phyloP scores from a whole-genome alignment of 495 filamentous ascomycete genomes.

The Achaetomiella virescens region DNA sequence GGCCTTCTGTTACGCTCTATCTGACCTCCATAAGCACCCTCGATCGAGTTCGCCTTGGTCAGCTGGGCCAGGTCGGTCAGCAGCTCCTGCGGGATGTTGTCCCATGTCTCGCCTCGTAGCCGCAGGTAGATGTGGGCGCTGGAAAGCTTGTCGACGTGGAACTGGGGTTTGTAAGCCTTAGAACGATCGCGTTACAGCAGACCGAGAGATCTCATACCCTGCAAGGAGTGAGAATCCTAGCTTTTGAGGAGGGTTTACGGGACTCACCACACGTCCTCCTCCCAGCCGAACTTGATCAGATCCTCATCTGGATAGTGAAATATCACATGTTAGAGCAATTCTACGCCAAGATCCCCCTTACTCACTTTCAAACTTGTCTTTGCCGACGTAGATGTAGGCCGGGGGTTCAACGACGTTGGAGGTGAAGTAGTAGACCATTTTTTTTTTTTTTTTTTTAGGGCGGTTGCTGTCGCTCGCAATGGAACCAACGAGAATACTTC shows the following conservation, averaged over 20 bases:
- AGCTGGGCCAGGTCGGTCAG: constrained; percentile 86
- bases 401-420: constrained; percentile 65
- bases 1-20: too few relatives aligned
- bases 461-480: background rate
- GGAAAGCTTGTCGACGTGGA: constrained; percentile 96
- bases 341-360: background rate
- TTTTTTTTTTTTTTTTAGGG: too few relatives aligned
- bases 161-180: constrained; percentile 45
- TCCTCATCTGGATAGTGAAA: constrained; percentile 69
- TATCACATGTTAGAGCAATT: background rate
- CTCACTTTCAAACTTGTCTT: constrained; percentile 98
- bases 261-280: constrained; percentile 88
- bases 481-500: background rate
- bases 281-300: constrained; percentile 84
- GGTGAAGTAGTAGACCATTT: constrained; percentile 95
- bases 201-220: constrained; percentile 6
- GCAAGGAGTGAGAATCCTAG: background rate
- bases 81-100: constrained; percentile 66
- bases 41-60: constrained; percentile 97
- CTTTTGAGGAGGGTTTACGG: background rate
- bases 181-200: constrained; percentile 4
- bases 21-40: too few relatives aligned
- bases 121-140: constrained; percentile 94
- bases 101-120: constrained; percentile 76
- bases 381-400: constrained; percentile 90